These are phyloP conservation scores for Aspergillus costaricaensis DNA, from an alignment of 2,329 filamentous ascomycete species.

Conservation along the genomic window DNA sequence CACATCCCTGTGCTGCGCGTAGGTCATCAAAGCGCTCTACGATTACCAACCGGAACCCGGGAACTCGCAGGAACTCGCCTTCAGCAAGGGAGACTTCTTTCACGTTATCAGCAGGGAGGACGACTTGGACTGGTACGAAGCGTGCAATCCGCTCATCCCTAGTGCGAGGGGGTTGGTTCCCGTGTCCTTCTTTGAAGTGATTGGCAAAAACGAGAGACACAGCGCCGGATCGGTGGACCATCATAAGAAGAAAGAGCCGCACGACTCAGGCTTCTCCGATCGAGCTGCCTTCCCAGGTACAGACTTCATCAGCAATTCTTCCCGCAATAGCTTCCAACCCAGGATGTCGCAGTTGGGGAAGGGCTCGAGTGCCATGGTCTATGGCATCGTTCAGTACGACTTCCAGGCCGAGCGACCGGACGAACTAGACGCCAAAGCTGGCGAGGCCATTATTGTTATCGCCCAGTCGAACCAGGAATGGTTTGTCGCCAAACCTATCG, in stretches of 20 bases:
- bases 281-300: conserved; percentile 40
- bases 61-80: conserved; percentile 74
- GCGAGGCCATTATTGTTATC: conserved; percentile 96
- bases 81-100: conserved; percentile 95
- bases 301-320: conserved; percentile 28
- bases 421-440: conserved; percentile 90
- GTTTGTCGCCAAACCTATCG: conserved; percentile 99
- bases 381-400: conserved; percentile 95
- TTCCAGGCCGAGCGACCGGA: conserved; percentile 95
- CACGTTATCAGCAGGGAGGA: conserved; percentile 96
- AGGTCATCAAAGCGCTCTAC: conserved; percentile 98
- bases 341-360: conserved; percentile 54
- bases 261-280: conserved; percentile 87
- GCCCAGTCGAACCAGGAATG: conserved; percentile 98
- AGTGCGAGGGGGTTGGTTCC: conserved; percentile 89
- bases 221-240: conserved; percentile 68
- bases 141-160: conserved; percentile 85
- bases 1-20: conserved; percentile 23
- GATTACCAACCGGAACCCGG: conserved; percentile 77
- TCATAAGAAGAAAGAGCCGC: conserved; percentile 62
- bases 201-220: conserved; percentile 89
- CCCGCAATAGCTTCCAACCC: conserved; percentile 32
- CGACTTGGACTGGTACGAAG: conserved; percentile 96
- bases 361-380: conserved; percentile 78
- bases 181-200: conserved; percentile 86